These are phyloP conservation scores for Lavandula angustifolia DNA, from an alignment of 257 asterid species.

Conservation along the genomic window DNA sequence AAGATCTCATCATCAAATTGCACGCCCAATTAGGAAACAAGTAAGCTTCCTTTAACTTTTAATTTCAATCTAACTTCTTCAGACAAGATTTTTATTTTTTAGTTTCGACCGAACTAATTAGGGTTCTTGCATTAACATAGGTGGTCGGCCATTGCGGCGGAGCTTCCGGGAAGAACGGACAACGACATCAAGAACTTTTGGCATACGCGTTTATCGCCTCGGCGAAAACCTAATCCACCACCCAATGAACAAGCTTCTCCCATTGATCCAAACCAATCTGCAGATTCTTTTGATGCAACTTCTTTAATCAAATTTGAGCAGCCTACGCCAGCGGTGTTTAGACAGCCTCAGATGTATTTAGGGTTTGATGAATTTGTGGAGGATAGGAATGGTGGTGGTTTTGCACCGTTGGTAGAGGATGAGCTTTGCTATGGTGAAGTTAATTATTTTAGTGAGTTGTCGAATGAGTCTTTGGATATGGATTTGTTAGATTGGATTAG, in stretches of 20 bases:
- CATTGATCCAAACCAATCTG: neutral
- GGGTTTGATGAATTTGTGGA: too few relatives aligned
- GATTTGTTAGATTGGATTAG: neutral
- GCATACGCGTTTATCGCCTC: neutral
- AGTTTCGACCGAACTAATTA: too few relatives aligned
- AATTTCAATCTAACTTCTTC: too few relatives aligned
- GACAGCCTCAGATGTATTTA: too few relatives aligned
- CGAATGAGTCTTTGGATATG: neutral
- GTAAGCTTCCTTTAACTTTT: neutral
- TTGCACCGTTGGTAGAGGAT: neutral
- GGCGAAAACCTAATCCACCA: neutral
- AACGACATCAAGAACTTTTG: constrained; percentile 28
- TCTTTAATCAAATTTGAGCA: too few relatives aligned
- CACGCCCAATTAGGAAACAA: constrained; percentile 15
- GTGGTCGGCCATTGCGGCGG: constrained; percentile 25
- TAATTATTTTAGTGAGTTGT: too few relatives aligned
- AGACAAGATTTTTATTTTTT: too few relatives aligned
- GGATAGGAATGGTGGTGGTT: neutral
- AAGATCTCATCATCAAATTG: constrained; percentile 24
- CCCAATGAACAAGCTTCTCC: neutral
- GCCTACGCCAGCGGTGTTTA: too few relatives aligned
- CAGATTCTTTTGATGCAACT: too few relatives aligned
- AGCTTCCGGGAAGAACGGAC: constrained; percentile 25
- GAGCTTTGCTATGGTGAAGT: neutral
- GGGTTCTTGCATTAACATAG: neutral